Evolutionary conservation across 192 early-diverging fungal genomes (phyloP), one percentile per base, ranked within the genome.

Genomic region (Linnemannia schmuckeri): DNA sequence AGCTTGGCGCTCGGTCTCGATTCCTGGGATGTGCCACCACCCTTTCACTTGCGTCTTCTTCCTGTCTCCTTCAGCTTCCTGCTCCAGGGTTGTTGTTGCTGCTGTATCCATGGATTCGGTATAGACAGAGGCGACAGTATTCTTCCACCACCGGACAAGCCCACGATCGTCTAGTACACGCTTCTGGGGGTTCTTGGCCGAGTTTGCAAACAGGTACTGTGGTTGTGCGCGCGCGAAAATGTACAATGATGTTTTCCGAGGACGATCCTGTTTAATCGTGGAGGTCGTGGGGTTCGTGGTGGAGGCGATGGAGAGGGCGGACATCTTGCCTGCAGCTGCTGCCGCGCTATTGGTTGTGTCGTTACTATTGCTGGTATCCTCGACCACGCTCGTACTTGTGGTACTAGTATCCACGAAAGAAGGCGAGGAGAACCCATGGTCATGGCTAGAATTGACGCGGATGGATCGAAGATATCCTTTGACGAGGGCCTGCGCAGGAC

Each of bases 181-280:
- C 54, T 98, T 98, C 5, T 63, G 71, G 15, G 85, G 57, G 80
- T 96, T 97, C 46, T 92, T 74, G 54, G 89, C 86, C 15, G 96
- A 97, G 38, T 91, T 79, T 40, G 92, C 90, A 92, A 98, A 98
- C 15, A 98, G 88, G 73, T 98, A 98, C 76, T 95, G 93, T 20
- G 96, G 96, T 85, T 98, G 97, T 9, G 96, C 89, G 6, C 97
- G 92, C 12, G 96, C 97, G 91, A 97, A 98, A 38, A 96, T 74
- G 78, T 94, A 88, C 12, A 95, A 79, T 17, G 82, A 85, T 12
- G 83, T 75, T 73, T 78, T 77, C 9, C 35, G 9, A 18, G 40
- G 42, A 13, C 61, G 61, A 66, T 10, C 0, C 3, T 3, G 61
- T 15, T 13, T 6, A 0, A 20, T 9, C 4, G 52, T 54, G 0